Conservation (phyloP, 2,329 filamentous ascomycete genomes). For the Botrytis fragariae region DNA sequence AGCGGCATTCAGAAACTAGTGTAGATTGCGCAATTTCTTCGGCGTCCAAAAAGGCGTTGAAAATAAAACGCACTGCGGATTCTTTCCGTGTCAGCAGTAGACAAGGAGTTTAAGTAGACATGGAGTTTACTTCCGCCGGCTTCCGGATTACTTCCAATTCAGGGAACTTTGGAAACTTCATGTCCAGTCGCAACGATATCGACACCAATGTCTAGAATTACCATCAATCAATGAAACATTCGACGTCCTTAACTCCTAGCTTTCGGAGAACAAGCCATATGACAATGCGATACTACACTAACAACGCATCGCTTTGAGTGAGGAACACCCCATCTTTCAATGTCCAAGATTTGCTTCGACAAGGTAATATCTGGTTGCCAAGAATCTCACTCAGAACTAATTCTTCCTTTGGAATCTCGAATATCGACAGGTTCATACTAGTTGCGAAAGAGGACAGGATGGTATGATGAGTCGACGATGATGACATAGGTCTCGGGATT, state of each 20-base stretch:
- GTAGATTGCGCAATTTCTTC: neutral
- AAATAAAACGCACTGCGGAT: neutral
- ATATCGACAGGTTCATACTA: neutral
- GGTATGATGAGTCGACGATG: neutral
- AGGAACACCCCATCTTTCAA: neutral
- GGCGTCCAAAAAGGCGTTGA: neutral
- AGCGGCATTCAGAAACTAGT: neutral
- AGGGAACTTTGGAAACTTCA: neutral
- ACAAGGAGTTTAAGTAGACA: neutral
- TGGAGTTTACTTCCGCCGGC: neutral
- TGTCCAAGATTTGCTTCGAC: neutral
- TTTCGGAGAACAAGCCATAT: neutral
- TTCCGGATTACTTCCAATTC: neutral
- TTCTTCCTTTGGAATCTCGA: neutral
- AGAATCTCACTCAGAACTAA: slow-evolving; percentile 3
- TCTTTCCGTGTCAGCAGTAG: neutral
- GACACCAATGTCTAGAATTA: neutral
- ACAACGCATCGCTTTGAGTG: neutral
- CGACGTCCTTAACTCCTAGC: neutral
- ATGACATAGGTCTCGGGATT: neutral
- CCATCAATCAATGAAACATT: neutral
- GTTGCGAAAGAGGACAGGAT: neutral
- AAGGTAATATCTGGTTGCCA: neutral
- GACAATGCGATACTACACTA: neutral
- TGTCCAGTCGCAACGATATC: neutral